Evolutionary conservation across 1,284 basidiomycete species (phyloP).

Genomic region (Butyriboletus appendiculatus): DNA sequence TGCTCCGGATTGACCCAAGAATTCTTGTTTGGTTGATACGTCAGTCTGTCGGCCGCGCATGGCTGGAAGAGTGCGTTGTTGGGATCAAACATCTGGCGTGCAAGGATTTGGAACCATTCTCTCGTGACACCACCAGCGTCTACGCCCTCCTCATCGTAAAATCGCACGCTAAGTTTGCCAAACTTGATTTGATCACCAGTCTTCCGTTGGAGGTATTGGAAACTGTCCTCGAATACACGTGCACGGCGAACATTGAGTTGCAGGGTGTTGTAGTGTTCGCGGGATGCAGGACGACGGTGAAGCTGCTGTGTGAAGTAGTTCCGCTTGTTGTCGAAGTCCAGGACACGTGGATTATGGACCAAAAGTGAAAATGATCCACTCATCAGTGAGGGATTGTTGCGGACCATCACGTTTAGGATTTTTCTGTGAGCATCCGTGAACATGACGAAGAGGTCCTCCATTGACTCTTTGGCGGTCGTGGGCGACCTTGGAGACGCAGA

Average conservation of each 20-base stretch:
- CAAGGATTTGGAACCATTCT: constrained; percentile 98
- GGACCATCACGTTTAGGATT: constrained; percentile 95
- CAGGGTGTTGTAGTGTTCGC: constrained; percentile 83
- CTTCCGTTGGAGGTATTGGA: constrained; percentile 87
- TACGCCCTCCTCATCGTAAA: constrained; percentile 97
- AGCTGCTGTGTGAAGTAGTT: constrained; percentile 98
- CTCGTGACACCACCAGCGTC: constrained; percentile 98
- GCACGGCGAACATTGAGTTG: constrained; percentile 93
- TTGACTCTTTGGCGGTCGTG: constrained; percentile 64
- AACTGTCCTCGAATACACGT: constrained; percentile 97
- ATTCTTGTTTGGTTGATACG: constrained; percentile 96
- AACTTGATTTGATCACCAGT: constrained; percentile 97
- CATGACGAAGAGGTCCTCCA: constrained; percentile 88
- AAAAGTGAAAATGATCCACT: constrained; percentile 97
- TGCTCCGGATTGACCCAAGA: constrained; percentile 96
- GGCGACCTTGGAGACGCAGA: constrained; percentile 69
- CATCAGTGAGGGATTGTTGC: constrained; percentile 97
- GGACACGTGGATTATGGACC: constrained; percentile 93
- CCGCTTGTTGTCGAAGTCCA: constrained; percentile 99
- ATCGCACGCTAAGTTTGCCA: constrained; percentile 95
- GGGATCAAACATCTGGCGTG: constrained; percentile 99
- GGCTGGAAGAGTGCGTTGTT: constrained; percentile 98
- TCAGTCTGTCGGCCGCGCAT: constrained; percentile 90
- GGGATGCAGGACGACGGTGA: constrained; percentile 78
- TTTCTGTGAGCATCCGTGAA: constrained; percentile 97